Evolutionary conservation across 306 rosid genomes (phyloP).

Genomic region (Begonia fuchsioides): DNA sequence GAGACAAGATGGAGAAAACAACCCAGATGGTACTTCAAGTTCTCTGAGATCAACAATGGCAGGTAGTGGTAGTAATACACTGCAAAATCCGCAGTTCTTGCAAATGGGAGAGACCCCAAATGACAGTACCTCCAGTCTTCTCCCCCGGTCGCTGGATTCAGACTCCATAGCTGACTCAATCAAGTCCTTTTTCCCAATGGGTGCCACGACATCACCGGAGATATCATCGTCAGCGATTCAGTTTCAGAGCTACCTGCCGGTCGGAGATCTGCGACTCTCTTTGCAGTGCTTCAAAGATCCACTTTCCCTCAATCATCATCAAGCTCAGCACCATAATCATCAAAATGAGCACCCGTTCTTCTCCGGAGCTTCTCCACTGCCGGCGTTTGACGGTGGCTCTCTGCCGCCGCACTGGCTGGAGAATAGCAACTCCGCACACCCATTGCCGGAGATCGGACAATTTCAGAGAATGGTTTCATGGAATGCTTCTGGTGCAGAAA

Average conservation of each 20-base stretch:
- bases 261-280: slow-evolving; percentile 84
- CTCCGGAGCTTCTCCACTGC: slow-evolving; percentile 29
- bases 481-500: slow-evolving; percentile 22
- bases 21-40: slow-evolving; percentile 10
- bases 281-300: slow-evolving; percentile 77
- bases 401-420: slow-evolving; percentile 50
- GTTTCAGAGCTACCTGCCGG: slow-evolving; percentile 28
- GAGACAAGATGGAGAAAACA: slow-evolving; percentile 8
- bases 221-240: slow-evolving; percentile 8
- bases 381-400: slow-evolving; percentile 34
- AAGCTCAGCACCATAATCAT: slow-evolving; percentile 10
- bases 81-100: slow-evolving; percentile 16
- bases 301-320: slow-evolving; percentile 21
- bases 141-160: slow-evolving; percentile 46
- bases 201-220: slow-evolving; percentile 13
- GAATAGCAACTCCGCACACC: slow-evolving; percentile 23
- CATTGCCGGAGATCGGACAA: slow-evolving; percentile 25
- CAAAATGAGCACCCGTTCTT: slow-evolving; percentile 32
- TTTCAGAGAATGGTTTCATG: slow-evolving; percentile 36
- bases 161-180: slow-evolving; percentile 76
- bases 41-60: slow-evolving; percentile 21
- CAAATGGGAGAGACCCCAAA: slow-evolving; percentile 23
- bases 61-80: slow-evolving; percentile 10
- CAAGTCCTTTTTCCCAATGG: slow-evolving; percentile 62
- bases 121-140: slow-evolving; percentile 29